Base-by-base conservation (phyloP, 2,329 filamentous ascomycete genomes). In the Colletotrichum aenigma region DNA sequence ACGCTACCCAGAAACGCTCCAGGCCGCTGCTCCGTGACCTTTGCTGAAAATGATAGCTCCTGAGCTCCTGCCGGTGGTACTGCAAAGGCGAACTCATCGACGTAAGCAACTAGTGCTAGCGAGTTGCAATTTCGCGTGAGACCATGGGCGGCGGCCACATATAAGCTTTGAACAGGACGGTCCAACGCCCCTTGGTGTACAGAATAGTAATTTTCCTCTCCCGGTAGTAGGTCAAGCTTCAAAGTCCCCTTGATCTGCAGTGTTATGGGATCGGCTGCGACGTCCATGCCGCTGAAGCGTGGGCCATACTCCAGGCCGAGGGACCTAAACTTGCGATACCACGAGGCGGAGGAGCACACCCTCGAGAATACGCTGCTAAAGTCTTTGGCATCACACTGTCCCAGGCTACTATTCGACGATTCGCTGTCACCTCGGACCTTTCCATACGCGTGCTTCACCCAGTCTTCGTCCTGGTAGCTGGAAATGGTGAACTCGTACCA, bases 401-500 rank as follows among this genome's bases (percentile, higher is more conserved):
- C 16, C 64, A 67, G 7, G n/a, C 21, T 30, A 36, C 4, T 16
- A 36, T 61, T 5, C n/a, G 4, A 7, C 36, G 3, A 24, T 12
- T 28, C 21, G 21, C 38, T 7, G 16, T 62, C 13, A 26, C 61
- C 15, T 24, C 67, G 70, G 36, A 72, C 70, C 30, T 61, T 32
- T 24, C 71, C 71, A 26, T 18, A 56, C 2, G 65, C 71, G 21
- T 73, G 70, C 55, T 73, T 73, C 64, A 62, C 56, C 70, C 70
- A 73, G 52, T 18, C 8, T 21, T 48, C 70, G 28, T 67, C 32
- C 34, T 38, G 48, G 34, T 72, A 34, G 26, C 48, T 66, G 13
- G 70, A 66, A 21, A 75, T 71, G 8, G 66, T 66, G n/a, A 75
- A 75, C 7, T 34, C 38, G n/a, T 75, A 75, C 72, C 72, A 75